These are phyloP conservation scores for Flaveria linearis DNA, from an alignment of 129 eudicot species.

Conservation along the genomic window DNA sequence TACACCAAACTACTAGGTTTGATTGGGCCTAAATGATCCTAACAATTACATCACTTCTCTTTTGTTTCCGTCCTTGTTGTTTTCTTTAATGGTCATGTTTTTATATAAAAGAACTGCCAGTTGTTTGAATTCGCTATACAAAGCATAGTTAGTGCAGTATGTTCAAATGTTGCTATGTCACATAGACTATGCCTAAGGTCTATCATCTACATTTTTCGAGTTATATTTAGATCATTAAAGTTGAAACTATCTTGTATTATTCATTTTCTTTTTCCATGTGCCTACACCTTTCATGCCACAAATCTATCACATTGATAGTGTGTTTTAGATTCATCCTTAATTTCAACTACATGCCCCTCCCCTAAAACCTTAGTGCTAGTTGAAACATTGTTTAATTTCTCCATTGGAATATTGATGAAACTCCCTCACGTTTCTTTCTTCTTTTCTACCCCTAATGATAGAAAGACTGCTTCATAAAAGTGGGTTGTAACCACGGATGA, in stretches of 20 bases:
- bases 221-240: no score
- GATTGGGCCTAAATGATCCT: no score
- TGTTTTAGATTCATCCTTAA: neutral
- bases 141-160: no score
- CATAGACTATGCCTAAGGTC: neutral
- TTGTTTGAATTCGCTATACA: no score
- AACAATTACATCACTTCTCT: no score
- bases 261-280: neutral
- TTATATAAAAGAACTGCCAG: no score
- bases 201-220: no score
- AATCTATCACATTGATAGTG: neutral
- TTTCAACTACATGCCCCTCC: neutral
- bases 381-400: neutral
- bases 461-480: constrained; percentile 2
- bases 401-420: neutral
- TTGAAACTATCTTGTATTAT: neutral
- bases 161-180: neutral
- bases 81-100: no score
- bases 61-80: no score
- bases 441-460: neutral
- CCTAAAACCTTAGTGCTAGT: neutral
- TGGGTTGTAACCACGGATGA: neutral
- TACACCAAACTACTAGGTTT: neutral
- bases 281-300: neutral
- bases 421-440: neutral